Percentiles rank a stretch among this genome's conserved stretches.
Evolutionary conservation across 768 basidiomycete species (phyloP).

Genomic region (Trichaptum fuscoviolaceum): DNA sequence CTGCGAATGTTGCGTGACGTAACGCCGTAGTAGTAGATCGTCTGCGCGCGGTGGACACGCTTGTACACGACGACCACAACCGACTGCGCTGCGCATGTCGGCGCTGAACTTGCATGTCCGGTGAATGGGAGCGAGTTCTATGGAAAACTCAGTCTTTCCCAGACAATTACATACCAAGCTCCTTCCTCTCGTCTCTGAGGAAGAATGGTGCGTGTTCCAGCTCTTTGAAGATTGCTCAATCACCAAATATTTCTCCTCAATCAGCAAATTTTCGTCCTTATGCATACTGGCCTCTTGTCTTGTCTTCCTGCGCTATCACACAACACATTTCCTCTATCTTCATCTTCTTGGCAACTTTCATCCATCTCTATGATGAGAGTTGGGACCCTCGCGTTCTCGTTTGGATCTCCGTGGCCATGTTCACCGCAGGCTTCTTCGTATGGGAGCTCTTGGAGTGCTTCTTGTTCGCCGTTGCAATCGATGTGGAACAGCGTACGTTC

Average conservation of each 20-base stretch:
- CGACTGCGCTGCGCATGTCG: background rate
- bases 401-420: slow-evolving; percentile 55
- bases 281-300: slow-evolving; percentile 67
- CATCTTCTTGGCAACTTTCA: slow-evolving; percentile 78
- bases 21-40: background rate
- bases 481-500: background rate
- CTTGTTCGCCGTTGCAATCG: slow-evolving; percentile 14
- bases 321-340: slow-evolving; percentile 81
- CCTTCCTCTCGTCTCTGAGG: slow-evolving; percentile 74
- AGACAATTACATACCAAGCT: slow-evolving; percentile 80
- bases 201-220: slow-evolving; percentile 59
- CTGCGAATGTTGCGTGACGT: background rate
- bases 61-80: background rate
- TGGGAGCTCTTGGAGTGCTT: slow-evolving; percentile 54
- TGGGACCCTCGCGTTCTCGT: slow-evolving; percentile 70
- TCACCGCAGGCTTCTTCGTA: slow-evolving; percentile 51
- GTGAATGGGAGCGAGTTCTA: slow-evolving; percentile 66
- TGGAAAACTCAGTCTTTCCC: slow-evolving; percentile 73
- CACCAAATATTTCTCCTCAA: slow-evolving; percentile 9
- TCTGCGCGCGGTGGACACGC: background rate
- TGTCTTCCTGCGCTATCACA: slow-evolving; percentile 68
- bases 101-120: slow-evolving; percentile 21
- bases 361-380: slow-evolving; percentile 53
- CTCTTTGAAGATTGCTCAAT: slow-evolving; percentile 6
- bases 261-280: slow-evolving; percentile 79